Base-by-base conservation (phyloP, 1,284 basidiomycete genomes). In the Irpex sp. region DNA sequence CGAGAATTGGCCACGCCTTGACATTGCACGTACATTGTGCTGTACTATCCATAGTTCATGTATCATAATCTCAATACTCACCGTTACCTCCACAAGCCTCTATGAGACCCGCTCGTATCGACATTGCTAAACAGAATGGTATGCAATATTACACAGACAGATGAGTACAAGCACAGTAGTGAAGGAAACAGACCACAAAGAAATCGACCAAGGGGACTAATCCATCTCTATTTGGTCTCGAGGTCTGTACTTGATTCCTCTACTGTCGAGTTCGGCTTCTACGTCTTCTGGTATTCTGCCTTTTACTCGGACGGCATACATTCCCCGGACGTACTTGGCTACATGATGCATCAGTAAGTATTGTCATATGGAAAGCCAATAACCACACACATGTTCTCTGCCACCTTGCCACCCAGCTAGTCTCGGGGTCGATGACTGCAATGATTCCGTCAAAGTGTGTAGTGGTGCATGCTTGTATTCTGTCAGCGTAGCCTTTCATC, bases 341-440 rank as follows among this genome's bases (percentile, higher is more conserved):
- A 3, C 21, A 1, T n/a, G 9, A 33, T 33, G 37, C 8, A 39
- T 19, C 5, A 51, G 64, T 46, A 51, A 13, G n/a, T 49, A n/a
- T 33, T 33, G 9, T 33, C 43, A 50, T 17, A 26, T 15, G 26
- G 11, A 49, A 26, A 13, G 15, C 43, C 26, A n/a, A 31, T 9
- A 19, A n/a, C 26, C 33, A 84, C 91, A 68, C 68, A 95, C 94
- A 87, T 68, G 90, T 93, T 72, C 94, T 79, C 75, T 97, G 94
- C 94, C 94, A 97, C 68, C 91, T 83, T 13, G 94, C 93, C 8
- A 98, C 95, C 97, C 97, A 99, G 76, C 94, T 96, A 65, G 87
- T 84, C 69, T 94, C 90, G 1, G 96, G 93, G 70, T 94, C 87
- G 61, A 96, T 87, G 67, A 96, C 87, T 4, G 95, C 88, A 69